A percentile compares a stretch with the other conserved stretches of the same genome.
These are phyloP conservation scores for Quercus tomentella DNA, from an alignment of 331 rosid genomes.

Conservation along the genomic window DNA sequence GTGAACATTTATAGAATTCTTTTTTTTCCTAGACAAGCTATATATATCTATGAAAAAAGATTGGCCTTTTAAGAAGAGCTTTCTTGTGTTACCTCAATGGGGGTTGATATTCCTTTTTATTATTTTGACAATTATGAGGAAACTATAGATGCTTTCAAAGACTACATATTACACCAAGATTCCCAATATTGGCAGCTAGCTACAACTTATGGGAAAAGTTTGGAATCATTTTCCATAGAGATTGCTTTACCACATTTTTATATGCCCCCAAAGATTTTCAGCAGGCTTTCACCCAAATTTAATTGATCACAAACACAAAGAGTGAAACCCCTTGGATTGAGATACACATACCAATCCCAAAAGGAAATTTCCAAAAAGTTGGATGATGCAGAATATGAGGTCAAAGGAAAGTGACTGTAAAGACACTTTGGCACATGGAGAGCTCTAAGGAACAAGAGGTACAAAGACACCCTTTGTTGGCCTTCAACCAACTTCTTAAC, in stretches of 20 bases:
- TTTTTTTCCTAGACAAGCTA: no score
- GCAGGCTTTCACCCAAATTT: not conserved
- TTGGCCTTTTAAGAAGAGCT: no score
- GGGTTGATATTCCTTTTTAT: no score
- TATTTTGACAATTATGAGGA: no score
- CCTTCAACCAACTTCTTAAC: not conserved
- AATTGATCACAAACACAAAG: not conserved
- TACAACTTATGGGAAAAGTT: not conserved
- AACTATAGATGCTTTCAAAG: no score
- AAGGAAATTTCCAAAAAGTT: not conserved
- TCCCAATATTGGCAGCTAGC: not conserved
- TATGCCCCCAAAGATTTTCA: not conserved
- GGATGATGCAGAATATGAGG: not conserved
- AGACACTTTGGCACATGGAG: not conserved
- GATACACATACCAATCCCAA: not conserved
- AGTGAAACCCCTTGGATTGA: not conserved
- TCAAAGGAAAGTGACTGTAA: not conserved
- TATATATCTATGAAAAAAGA: no score
- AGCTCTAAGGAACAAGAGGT: not conserved
- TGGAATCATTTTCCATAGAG: not conserved
- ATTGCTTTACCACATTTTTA: not conserved
- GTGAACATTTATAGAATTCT: no score
- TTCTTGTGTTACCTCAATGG: no score
- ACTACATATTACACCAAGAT: no score
- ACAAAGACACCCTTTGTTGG: not conserved